These are phyloP conservation scores for Aspergillus leporis DNA, from an alignment of 495 filamentous ascomycete species.

Conservation along the genomic window DNA sequence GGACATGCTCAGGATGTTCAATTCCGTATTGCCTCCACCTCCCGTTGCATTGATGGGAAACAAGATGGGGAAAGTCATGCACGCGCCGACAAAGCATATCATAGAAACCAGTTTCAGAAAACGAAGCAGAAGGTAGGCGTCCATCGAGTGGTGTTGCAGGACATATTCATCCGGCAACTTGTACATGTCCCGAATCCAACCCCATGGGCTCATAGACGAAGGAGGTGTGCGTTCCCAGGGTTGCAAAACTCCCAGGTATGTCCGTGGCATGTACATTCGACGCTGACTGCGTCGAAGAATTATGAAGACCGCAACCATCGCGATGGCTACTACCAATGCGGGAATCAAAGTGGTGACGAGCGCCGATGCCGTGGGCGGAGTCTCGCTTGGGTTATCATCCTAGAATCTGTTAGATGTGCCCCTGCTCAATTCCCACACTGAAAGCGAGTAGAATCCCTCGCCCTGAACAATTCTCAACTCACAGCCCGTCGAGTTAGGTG, in stretches of 20 bases:
- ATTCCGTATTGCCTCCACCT: slow-evolving; percentile 55
- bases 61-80: slow-evolving; percentile 80
- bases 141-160: slow-evolving; percentile 86
- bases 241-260: slow-evolving; percentile 75
- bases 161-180: slow-evolving; percentile 80
- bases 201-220: slow-evolving; percentile 67
- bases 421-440: slow-evolving; percentile 6
- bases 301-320: slow-evolving; percentile 73
- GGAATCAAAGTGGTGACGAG: slow-evolving; percentile 74
- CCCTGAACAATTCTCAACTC: slow-evolving; percentile 11
- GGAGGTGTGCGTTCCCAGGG: slow-evolving; percentile 66
- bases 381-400: slow-evolving; percentile 22
- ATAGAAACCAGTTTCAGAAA: slow-evolving; percentile 73
- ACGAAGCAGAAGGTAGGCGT: slow-evolving; percentile 83
- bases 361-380: slow-evolving; percentile 52
- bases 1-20: slow-evolving; percentile 76
- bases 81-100: slow-evolving; percentile 77
- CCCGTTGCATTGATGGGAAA: slow-evolving; percentile 86
- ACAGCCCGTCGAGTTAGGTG: slow-evolving; percentile 29
- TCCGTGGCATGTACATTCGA: slow-evolving; percentile 84
- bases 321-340: slow-evolving; percentile 59
- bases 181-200: slow-evolving; percentile 77
- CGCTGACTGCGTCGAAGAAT: slow-evolving; percentile 69
- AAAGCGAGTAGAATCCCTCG: background rate
- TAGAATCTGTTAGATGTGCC: background rate